Base-by-base conservation (phyloP, 2,329 filamentous ascomycete genomes). In the Colletotrichum sp. region DNA sequence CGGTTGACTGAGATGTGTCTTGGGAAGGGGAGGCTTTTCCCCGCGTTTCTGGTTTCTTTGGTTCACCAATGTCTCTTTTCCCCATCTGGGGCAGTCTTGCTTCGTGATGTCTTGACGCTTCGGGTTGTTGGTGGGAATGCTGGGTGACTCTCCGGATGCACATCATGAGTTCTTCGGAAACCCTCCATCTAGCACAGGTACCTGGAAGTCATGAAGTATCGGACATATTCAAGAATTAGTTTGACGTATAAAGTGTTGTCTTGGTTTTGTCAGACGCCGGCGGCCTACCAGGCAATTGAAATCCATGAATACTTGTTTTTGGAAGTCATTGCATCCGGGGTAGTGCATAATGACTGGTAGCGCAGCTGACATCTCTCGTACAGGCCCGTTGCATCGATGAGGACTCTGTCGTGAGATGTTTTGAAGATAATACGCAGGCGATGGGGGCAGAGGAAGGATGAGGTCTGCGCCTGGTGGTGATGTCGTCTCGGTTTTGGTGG, bases 91-190 rank as follows among this genome's bases (percentile, higher is more conserved):
- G 44, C 44, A 52, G 44, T 52, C 44, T 52, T 21, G n/a, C 44
- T 52, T 52, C 44, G n/a, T 52, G 44, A 2, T 52, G 44, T 52
- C 44, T 52, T 2, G 44, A 52, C n/a, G 44, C 44, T 52, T 52
- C n/a, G n/a, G n/a, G n/a, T 13, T 21, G 6, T 52, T 52, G 44
- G 0, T 52, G n/a, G n/a, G 44, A 52, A 52, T 52, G 44, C 1
- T 52, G 44, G 44, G 44, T 13, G 44, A 52, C 2, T 52, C 4
- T 0, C 44, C 44, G 44, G 44, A 52, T 52, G 44, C n/a, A 52
- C n/a, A 52, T 24, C 0, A 4, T 13, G 44, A 49, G 44, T 49
- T 0, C n/a, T 49, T 49, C n/a, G n/a, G 1, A 0, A 5, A 21
- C 44, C n/a, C 44, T 21, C 10, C 1, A 1, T 21, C n/a, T 8